Evolutionary conservation across 169 alveolate genomes (phyloP).

Genomic region (Miamiensis avidus): DNA sequence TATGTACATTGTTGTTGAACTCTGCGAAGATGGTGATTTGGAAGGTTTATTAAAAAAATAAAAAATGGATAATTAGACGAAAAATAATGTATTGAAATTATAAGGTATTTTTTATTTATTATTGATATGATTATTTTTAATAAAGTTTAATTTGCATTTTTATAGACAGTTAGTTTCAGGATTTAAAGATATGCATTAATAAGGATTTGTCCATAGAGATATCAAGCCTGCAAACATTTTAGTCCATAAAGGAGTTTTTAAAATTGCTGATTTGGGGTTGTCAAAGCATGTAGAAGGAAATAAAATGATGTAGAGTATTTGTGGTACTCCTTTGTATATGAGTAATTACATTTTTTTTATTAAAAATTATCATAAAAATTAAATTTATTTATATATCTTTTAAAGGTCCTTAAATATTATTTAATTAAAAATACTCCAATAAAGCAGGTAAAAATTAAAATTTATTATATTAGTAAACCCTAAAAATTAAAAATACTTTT

Average conservation of each 20-base stretch:
- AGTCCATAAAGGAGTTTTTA: slow-evolving; percentile 30
- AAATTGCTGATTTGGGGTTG: slow-evolving; percentile 44
- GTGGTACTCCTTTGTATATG: slow-evolving; percentile 47
- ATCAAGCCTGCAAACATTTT: slow-evolving; percentile 76
- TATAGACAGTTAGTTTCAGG: slow-evolving; percentile 20
- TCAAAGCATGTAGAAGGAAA: slow-evolving; percentile 25
- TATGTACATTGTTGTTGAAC: slow-evolving; percentile 44
- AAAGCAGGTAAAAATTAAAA: slow-evolving; percentile 3
- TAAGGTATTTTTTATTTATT: not conserved
- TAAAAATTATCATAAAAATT: too few relatives aligned
- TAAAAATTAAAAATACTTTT: too few relatives aligned
- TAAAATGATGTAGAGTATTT: slow-evolving; percentile 12
- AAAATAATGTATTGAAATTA: slow-evolving; percentile 3
- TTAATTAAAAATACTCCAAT: slow-evolving; percentile 19
- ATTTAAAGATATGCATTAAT: slow-evolving; percentile 12
- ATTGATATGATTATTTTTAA: too few relatives aligned
- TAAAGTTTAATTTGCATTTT: too few relatives aligned
- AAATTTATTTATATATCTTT: too few relatives aligned
- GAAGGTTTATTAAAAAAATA: slow-evolving; percentile 14
- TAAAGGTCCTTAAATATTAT: slow-evolving; percentile 44
- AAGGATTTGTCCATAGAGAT: slow-evolving; percentile 71
- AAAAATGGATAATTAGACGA: slow-evolving; percentile 20
- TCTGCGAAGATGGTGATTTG: slow-evolving; percentile 49
- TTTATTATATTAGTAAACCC: not conserved
- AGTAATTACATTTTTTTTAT: too few relatives aligned